Base-by-base conservation (phyloP, 1,284 basidiomycete genomes). In the Ganoderma meredithae region DNA sequence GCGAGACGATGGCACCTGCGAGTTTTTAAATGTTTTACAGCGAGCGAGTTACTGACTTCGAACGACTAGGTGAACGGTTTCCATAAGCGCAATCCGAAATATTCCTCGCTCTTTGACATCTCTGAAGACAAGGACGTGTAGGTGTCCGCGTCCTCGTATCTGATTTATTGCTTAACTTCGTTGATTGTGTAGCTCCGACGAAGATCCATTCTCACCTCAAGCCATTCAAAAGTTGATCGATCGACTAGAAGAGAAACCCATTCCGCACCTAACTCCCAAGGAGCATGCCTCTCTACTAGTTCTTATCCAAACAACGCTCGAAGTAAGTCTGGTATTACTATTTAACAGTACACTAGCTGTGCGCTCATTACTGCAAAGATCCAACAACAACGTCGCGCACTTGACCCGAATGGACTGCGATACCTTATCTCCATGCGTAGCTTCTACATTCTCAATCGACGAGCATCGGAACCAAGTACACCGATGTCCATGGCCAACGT, bases 361-460 rank as follows among this genome's bases (percentile, higher is more conserved):
- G 5, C 7, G 22, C 36, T 56, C 12, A 49, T 67, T 3, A n/a
- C 62, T 2, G 25, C 9, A 3, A 39, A 97, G 93, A 91, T 94
- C 56, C 93, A 97, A 63, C 92, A 95, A 75, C 95, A 96, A 76
- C 86, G 90, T 7, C 88, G 95, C 36, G 89, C 96, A 0, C 83
- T 98, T 25, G 97, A 98, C 79, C 82, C 92, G 1, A 96, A 96
- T 75, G 97, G 96, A 0, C 82, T 97, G 61, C 91, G 96, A 49
- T 98, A 96, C 80, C 86, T 98, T 31, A 92, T 95, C 67, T 94
- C 95, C 12, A 91, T 97, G 87, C 87, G 94, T 10, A 91, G 90
- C 1, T 94, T 95, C 78, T 92, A 92, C 77, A 93, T 93, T 65
- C 81, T 92, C 70, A 94, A 93, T 76, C 83, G 82, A 62, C 86